These are phyloP conservation scores for Kuraishia cidri DNA, from an alignment of 805 yeast species.

Conservation along the genomic window DNA sequence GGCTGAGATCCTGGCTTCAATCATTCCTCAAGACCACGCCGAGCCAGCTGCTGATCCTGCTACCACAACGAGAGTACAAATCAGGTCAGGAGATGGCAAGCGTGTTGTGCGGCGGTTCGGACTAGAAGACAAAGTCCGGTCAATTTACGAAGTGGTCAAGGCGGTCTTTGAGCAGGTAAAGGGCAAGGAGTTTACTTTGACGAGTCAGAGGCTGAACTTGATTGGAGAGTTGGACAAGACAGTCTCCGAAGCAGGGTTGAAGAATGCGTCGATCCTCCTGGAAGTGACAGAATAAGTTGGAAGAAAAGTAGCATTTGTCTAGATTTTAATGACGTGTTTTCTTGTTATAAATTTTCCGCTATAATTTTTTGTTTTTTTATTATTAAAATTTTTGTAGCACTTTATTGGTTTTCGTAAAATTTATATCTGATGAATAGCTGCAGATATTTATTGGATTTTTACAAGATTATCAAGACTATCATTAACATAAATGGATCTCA, in stretches of 20 bases:
- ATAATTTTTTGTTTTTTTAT: too few species aligned
- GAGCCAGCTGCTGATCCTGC: constrained; percentile 55
- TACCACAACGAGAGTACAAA: constrained; percentile 69
- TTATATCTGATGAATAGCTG: too few species aligned
- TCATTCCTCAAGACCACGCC: constrained; percentile 38
- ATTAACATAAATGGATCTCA: too few species aligned
- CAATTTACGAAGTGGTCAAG: constrained; percentile 62
- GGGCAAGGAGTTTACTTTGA: constrained; percentile 42
- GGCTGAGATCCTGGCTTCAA: constrained; percentile 10
- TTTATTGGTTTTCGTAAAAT: too few species aligned
- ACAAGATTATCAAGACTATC: too few species aligned
- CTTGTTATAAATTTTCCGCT: too few species aligned
- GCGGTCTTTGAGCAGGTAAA: constrained; percentile 37
- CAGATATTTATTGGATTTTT: too few species aligned
- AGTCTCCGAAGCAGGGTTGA: constrained; percentile 67
- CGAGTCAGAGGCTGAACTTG: constrained; percentile 52
- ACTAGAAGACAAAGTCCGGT: constrained; percentile 45
- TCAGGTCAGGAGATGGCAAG: constrained; percentile 84
- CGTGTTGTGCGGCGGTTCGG: constrained; percentile 67
- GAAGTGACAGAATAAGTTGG: too few species aligned
- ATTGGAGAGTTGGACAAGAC: constrained; percentile 41
- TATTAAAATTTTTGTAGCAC: too few species aligned
- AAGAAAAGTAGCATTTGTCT: too few species aligned
- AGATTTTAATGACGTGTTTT: too few species aligned
- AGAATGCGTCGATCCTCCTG: constrained; percentile 71